Conservation (phyloP, 2,329 filamentous ascomycete genomes). For the Periconia sp. region DNA sequence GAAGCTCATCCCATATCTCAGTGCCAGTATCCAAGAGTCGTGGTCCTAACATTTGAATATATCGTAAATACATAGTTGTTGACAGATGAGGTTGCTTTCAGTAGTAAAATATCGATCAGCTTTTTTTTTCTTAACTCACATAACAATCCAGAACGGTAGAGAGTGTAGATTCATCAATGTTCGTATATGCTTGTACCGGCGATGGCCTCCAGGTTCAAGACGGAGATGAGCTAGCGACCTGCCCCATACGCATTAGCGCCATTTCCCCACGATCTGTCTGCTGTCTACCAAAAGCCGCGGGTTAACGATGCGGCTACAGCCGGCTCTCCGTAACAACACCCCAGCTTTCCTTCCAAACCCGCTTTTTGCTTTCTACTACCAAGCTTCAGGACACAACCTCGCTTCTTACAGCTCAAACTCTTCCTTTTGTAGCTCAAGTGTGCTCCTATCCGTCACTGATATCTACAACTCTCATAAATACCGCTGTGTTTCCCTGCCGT, state of each 20-base stretch:
- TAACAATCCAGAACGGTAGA: too few relatives aligned
- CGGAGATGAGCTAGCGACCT: background rate
- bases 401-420: background rate
- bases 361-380: background rate
- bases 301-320: conserved; percentile 22
- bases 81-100: too few relatives aligned
- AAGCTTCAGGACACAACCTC: background rate
- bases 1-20: too few relatives aligned
- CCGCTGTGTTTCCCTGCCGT: background rate
- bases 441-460: background rate
- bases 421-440: background rate
- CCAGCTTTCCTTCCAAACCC: background rate
- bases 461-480: background rate
- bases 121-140: too few relatives aligned
- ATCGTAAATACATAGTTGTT: too few relatives aligned
- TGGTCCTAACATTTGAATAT: too few relatives aligned
- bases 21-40: too few relatives aligned
- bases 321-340: conserved; percentile 19
- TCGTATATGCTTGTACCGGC: background rate
- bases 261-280: conserved; percentile 11
- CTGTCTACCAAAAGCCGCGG: background rate
- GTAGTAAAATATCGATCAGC: too few relatives aligned
- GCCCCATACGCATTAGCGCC: conserved; percentile 2
- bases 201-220: background rate
- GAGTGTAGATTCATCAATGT: too few relatives aligned